Conservation (phyloP, 768 basidiomycete species). For the Lactarius evosmus region DNA sequence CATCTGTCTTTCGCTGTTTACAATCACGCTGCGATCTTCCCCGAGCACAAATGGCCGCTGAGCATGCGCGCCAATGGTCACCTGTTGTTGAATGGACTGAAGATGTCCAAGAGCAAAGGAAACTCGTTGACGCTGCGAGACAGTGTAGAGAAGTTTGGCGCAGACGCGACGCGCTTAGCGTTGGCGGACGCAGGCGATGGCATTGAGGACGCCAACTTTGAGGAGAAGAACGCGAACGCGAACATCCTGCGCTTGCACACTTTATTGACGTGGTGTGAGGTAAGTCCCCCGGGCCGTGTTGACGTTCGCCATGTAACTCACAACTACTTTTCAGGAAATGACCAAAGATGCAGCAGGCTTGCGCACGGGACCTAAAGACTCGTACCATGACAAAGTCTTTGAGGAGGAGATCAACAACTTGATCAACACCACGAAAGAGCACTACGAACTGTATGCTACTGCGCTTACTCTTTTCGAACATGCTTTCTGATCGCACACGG, state of each 20-base stretch:
- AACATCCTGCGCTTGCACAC: constrained; percentile 93
- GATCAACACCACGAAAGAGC: constrained; percentile 74
- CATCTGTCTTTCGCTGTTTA: constrained; percentile 93
- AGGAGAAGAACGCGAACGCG: constrained; percentile 96
- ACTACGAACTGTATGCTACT: constrained; percentile 72
- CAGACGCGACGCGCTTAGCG: constrained; percentile 87
- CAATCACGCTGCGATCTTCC: constrained; percentile 92
- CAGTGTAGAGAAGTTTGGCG: constrained; percentile 91
- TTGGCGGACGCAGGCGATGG: constrained; percentile 98
- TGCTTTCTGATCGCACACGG: neutral
- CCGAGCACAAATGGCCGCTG: constrained; percentile 83
- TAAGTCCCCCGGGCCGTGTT: constrained; percentile 36
- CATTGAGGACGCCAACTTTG: constrained; percentile 98
- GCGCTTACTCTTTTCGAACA: neutral
- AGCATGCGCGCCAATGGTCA: constrained; percentile 96
- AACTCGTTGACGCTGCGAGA: constrained; percentile 91
- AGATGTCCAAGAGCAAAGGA: constrained; percentile 97
- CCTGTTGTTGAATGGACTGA: constrained; percentile 94
- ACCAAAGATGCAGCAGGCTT: constrained; percentile 65
- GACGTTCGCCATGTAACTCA: neutral
- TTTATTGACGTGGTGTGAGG: constrained; percentile 88
- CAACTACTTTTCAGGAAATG: constrained; percentile 60
- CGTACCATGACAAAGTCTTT: constrained; percentile 85
- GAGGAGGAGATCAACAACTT: constrained; percentile 87
- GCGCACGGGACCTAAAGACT: constrained; percentile 65